These are phyloP conservation scores for Phoma sp. DNA, from an alignment of 2,329 filamentous ascomycete genomes.

Conservation along the genomic window DNA sequence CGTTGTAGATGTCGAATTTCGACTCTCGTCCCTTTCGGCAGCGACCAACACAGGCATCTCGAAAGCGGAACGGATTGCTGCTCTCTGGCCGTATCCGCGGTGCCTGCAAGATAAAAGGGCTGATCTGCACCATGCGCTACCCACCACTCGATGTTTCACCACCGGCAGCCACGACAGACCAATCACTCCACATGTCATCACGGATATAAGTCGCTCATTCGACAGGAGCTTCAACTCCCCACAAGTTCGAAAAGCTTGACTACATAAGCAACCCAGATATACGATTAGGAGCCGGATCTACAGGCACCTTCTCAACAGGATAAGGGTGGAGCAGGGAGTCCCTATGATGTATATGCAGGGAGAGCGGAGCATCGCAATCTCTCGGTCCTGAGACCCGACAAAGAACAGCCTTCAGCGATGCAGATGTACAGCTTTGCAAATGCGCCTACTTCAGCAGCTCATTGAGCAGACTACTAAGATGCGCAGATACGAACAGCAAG, in stretches of 20 bases:
- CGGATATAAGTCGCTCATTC: background rate
- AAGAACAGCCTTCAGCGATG: no score
- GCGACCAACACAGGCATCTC: background rate
- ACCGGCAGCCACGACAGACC: background rate
- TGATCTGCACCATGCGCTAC: conserved; percentile 13
- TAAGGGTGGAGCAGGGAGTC: background rate
- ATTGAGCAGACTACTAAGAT: background rate
- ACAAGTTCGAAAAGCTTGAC: conserved; percentile 9
- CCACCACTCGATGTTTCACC: conserved; percentile 8
- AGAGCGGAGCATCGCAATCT: background rate
- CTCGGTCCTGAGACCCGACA: background rate
- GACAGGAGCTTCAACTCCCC: background rate
- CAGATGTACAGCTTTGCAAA: no score
- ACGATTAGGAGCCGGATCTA: conserved; percentile 5
- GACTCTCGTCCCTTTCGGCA: background rate
- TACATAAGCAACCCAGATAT: conserved; percentile 12
- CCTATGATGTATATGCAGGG: background rate
- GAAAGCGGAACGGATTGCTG: conserved; percentile 7
- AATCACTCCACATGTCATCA: conserved; percentile 4
- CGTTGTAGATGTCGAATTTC: background rate
- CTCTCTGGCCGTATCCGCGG: conserved; percentile 8
- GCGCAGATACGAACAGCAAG: no score
- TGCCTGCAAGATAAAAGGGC: conserved; percentile 1
- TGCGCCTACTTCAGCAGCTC: background rate
- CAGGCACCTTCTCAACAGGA: conserved; percentile 1